Conservation (phyloP, 75 land plant genomes). For the Cunninghamia lanceolata region DNA sequence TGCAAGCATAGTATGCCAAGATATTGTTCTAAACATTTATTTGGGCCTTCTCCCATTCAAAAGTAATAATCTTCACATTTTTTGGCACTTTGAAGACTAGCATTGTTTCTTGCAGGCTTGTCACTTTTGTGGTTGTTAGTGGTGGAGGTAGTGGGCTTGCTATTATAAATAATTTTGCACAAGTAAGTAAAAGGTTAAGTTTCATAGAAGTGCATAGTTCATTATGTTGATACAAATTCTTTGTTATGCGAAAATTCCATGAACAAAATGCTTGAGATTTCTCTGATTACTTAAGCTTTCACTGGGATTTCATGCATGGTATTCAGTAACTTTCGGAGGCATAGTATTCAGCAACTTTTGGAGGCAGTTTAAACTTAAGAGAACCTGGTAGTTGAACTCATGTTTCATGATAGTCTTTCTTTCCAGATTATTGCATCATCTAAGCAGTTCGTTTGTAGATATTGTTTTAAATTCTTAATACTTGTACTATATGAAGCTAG, state of each 20-base stretch:
- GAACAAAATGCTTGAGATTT: conserved; percentile 1
- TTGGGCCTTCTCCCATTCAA: not conserved
- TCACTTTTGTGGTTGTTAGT: conserved; percentile 30
- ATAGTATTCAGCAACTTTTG: not conserved
- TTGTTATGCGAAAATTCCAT: not conserved
- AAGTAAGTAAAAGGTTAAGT: conserved; percentile 21
- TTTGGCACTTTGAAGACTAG: not conserved
- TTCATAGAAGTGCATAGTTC: not conserved
- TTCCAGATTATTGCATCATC: not conserved
- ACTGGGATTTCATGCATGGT: not conserved
- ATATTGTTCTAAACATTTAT: not conserved
- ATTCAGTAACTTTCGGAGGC: not conserved
- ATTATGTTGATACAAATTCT: not conserved
- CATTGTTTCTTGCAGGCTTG: conserved; percentile 25
- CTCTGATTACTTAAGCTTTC: not conserved
- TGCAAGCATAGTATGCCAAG: not conserved
- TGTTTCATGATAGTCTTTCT: not conserved
- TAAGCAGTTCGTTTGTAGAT: not conserved
- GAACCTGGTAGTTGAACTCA: not conserved
- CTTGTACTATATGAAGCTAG: not conserved
- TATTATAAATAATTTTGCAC: conserved; percentile 48
- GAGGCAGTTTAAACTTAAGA: not conserved
- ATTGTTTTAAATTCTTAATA: not conserved
- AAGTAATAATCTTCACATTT: not conserved
- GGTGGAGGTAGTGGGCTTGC: conserved; percentile 51